Conservation (phyloP, 495 filamentous ascomycete genomes). For the Saxispiralis lemnorum region DNA sequence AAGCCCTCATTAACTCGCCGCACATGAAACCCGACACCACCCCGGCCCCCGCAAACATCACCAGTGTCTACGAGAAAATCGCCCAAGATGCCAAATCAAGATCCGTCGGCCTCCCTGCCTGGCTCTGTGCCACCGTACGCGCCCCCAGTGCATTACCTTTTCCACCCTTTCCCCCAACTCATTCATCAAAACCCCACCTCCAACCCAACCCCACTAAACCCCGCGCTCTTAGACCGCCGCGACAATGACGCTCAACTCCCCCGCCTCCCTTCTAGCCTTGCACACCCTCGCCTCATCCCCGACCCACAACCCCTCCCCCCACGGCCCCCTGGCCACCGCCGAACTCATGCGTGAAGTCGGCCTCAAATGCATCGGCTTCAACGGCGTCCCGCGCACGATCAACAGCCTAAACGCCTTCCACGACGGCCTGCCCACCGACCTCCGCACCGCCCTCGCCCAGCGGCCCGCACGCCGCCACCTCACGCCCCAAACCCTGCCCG, state of each 20-base stretch:
- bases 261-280: conserved; percentile 40
- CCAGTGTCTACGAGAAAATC: conserved; percentile 41
- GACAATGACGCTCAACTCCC: conserved; percentile 61
- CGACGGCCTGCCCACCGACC: conserved; percentile 31
- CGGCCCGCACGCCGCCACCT: conserved; percentile 27
- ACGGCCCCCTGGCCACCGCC: conserved; percentile 36
- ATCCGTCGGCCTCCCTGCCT: conserved; percentile 40
- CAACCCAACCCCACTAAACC: too few relatives aligned
- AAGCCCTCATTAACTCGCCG: conserved; percentile 52
- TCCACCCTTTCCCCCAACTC: conserved; percentile 1
- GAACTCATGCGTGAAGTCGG: conserved; percentile 66
- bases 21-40: conserved; percentile 48
- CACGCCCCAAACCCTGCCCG: conserved; percentile 31
- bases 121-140: conserved; percentile 48
- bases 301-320: conserved; percentile 6
- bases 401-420: conserved; percentile 57
- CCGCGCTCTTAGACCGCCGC: conserved; percentile 40
- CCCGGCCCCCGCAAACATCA: conserved; percentile 42
- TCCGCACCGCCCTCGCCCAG: conserved; percentile 18
- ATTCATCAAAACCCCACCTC: too few relatives aligned
- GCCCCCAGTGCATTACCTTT: too few relatives aligned
- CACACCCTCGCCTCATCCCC: conserved; percentile 33
- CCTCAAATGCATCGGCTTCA: conserved; percentile 70
- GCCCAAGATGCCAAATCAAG: conserved; percentile 34
- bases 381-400: conserved; percentile 62